Percentiles rank a stretch among this genome's conserved stretches.
These are phyloP conservation scores for Amylostereum areolatum DNA, from an alignment of 1,284 basidiomycete species.

Conservation along the genomic window DNA sequence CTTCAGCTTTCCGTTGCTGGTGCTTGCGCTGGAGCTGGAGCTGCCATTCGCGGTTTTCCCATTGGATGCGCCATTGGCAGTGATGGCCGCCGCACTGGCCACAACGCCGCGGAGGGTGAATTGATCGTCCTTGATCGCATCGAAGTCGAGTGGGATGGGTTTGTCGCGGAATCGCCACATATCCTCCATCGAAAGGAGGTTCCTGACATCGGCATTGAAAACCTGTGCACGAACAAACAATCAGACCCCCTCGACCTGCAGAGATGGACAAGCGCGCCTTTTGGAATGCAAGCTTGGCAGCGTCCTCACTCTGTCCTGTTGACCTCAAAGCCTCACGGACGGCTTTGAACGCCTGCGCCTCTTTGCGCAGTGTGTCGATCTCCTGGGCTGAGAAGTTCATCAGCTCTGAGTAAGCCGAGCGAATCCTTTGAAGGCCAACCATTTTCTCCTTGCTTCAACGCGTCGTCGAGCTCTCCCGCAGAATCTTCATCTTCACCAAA, in stretches of 20 bases:
- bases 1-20: conserved; percentile 46
- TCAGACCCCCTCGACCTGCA: background rate
- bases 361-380: conserved; percentile 84
- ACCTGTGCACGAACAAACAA: conserved; percentile 47
- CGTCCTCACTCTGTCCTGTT: conserved; percentile 36
- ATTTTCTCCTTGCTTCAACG: conserved; percentile 85
- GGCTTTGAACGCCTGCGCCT: conserved; percentile 82
- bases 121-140: conserved; percentile 56
- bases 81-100: conserved; percentile 6
- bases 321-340: conserved; percentile 66
- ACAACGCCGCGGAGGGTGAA: conserved; percentile 39
- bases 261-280: conserved; percentile 51
- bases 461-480: conserved; percentile 74
- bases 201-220: conserved; percentile 83
- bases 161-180: conserved; percentile 93
- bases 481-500: conserved; percentile 90
- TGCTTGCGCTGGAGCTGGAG: conserved; percentile 9
- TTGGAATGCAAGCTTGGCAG: conserved; percentile 73
- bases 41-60: conserved; percentile 16
- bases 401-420: background rate
- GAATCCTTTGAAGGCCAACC: conserved; percentile 35
- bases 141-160: conserved; percentile 81
- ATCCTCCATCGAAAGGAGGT: conserved; percentile 91
- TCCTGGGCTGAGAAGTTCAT: conserved; percentile 61
- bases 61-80: conserved; percentile 15